Base-by-base conservation (phyloP, 2,329 filamentous ascomycete genomes). In the Thelonectria rubi region DNA sequence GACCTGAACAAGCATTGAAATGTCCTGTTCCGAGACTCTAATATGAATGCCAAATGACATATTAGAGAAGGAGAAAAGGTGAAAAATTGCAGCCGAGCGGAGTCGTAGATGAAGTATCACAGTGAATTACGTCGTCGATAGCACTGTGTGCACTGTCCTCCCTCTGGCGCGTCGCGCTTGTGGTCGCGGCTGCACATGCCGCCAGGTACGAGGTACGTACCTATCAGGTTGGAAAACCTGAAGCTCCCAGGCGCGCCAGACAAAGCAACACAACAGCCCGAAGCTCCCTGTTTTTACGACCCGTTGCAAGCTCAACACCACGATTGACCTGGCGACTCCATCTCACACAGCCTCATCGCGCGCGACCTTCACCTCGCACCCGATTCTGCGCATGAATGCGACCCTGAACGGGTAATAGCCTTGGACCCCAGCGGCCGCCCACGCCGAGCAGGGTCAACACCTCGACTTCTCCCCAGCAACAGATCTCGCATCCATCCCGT, bases 1-100 rank as follows among this genome's bases (percentile, higher is more conserved):
- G 86, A 90, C 87, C 92, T 96, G 91, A 92, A 91, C 88, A 93
- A 93, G 91, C 87, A 98, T 86, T 92, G 92, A 94, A 72, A 76
- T 76, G 79, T 88, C 91, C 88, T 91, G 88, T 88, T 91, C 91
- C 94, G 94, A 96, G 95, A 99, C 95, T 99, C 95, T 98, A 98
- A 94, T 91, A 92, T 91, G 88, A 90, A 91, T 90, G 93, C 90
- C 88, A 76, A 50, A 84, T 87, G 88, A 92, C 89, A 92, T 80
- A 82, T n/a, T 79, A 80, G 83, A 80, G 78, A 77, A 74, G 77
- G 74, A 63, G 61, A 64, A 69, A 65, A 62, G 60, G 39, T 40
- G 43, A 58, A 74, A 75, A 74, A 70, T 71, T 69, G 60, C 52
- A 59, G 58, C 55, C 34, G 50, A 48, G 70, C 71, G 70, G 69